Evolutionary conservation across 2,329 filamentous ascomycete species (phyloP).

Genomic region (Cercospora brassicicola): DNA sequence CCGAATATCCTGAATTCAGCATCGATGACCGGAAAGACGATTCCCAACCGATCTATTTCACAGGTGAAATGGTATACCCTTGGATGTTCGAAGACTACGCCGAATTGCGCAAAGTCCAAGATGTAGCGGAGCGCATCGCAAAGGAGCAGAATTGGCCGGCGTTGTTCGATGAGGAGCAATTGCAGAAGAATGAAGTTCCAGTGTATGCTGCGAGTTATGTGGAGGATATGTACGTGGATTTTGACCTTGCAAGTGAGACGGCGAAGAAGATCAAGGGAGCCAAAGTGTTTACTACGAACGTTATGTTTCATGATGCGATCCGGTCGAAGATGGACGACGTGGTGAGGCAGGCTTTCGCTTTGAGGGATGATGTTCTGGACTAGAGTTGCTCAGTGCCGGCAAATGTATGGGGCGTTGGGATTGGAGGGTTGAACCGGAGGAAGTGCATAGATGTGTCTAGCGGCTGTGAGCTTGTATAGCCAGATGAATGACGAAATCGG

Average conservation of each 20-base stretch:
- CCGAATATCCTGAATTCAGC: slow-evolving; percentile 51
- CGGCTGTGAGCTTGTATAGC: background rate
- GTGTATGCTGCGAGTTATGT: slow-evolving; percentile 81
- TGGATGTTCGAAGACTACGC: slow-evolving; percentile 80
- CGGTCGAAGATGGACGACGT: slow-evolving; percentile 73
- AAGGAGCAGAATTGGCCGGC: slow-evolving; percentile 67
- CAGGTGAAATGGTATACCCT: slow-evolving; percentile 88
- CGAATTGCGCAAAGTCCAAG: slow-evolving; percentile 68
- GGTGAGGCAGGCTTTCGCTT: slow-evolving; percentile 69
- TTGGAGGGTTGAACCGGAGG: background rate
- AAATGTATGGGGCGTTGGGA: background rate
- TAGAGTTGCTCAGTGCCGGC: slow-evolving; percentile 31
- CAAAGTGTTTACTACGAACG: slow-evolving; percentile 82
- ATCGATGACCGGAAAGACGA: slow-evolving; percentile 41
- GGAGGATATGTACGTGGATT: slow-evolving; percentile 93
- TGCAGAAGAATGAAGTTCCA: slow-evolving; percentile 76
- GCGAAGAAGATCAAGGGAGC: slow-evolving; percentile 71
- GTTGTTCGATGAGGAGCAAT: slow-evolving; percentile 72
- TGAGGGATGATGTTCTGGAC: slow-evolving; percentile 70
- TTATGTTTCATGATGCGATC: slow-evolving; percentile 82
- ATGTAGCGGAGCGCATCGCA: slow-evolving; percentile 71
- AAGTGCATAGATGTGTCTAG: background rate
- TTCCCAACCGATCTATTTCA: slow-evolving; percentile 67
- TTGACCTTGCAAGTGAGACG: slow-evolving; percentile 69
- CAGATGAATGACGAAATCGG: background rate